phyloP scores from a whole-genome alignment of 495 filamentous ascomycete species.

The Hyaloscypha hepaticicola region DNA sequence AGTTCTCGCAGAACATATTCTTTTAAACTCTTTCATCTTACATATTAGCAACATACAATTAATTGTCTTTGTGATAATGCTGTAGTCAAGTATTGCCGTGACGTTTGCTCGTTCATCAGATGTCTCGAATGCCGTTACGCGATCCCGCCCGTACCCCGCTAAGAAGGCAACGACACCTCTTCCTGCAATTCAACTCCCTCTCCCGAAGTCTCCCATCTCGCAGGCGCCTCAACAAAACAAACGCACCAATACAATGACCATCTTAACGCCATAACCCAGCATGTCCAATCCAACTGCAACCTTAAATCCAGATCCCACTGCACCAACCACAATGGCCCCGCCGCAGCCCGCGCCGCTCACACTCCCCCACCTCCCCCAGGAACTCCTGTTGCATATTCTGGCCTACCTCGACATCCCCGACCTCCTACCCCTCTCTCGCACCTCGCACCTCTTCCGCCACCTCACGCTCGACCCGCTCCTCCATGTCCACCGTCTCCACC shows the following conservation, averaged over 20 bases:
- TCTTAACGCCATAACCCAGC: neutral
- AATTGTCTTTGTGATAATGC: neutral
- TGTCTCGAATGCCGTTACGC: constrained; percentile 7
- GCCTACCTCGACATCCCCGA: constrained; percentile 57
- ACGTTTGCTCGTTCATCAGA: neutral
- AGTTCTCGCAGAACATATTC: neutral
- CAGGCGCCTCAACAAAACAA: neutral
- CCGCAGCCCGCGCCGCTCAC: neutral
- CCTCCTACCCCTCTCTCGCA: constrained; percentile 53
- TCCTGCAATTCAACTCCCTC: neutral
- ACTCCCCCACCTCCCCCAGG: constrained; percentile 44
- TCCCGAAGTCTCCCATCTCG: neutral
- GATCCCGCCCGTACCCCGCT: neutral
- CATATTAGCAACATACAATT: neutral
- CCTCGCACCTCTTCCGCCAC: constrained; percentile 52
- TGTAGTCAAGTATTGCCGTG: neutral
- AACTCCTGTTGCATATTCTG: constrained; percentile 56
- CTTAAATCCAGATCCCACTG: too few relatives aligned
- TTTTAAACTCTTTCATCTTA: neutral
- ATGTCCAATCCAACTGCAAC: neutral
- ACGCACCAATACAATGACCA: neutral
- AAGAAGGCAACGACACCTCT: constrained; percentile 6
- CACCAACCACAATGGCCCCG: neutral
- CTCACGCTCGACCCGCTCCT: constrained; percentile 56
- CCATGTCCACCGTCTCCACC: constrained; percentile 53